Percentiles rank a stretch among this genome's conserved stretches.
Conservation (phyloP, 148 eudicot genomes). For the Selenicereus undatus region DNA sequence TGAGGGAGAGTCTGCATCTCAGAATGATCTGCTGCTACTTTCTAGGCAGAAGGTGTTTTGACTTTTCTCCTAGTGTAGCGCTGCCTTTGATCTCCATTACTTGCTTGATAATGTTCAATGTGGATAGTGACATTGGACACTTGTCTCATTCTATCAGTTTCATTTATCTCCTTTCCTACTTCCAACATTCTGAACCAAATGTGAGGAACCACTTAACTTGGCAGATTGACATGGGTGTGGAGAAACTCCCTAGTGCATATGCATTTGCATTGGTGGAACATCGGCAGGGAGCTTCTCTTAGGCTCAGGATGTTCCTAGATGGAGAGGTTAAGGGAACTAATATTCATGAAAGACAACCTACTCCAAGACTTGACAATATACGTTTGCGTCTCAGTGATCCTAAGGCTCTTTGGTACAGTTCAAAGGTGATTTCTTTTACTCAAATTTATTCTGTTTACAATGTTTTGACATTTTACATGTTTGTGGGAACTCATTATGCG, state of each 20-base stretch:
- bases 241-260: slow-evolving; percentile 45
- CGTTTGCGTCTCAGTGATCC: slow-evolving; percentile 40
- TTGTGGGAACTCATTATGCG: background rate
- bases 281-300: slow-evolving; percentile 46
- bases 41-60: slow-evolving; percentile 56
- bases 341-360: slow-evolving; percentile 35
- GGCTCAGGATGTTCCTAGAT: slow-evolving; percentile 56
- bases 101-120: background rate
- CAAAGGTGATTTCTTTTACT: slow-evolving; percentile 50
- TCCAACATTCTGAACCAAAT: slow-evolving; percentile 1
- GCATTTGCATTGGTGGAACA: slow-evolving; percentile 90
- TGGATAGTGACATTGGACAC: background rate
- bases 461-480: background rate
- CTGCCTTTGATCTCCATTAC: background rate
- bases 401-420: slow-evolving; percentile 24
- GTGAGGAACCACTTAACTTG: slow-evolving; percentile 20
- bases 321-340: slow-evolving; percentile 55
- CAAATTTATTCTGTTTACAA: background rate
- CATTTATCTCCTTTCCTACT: background rate
- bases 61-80: background rate
- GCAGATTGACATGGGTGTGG: slow-evolving; percentile 51
- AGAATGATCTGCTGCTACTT: slow-evolving; percentile 71
- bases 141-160: slow-evolving; percentile 1
- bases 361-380: slow-evolving; percentile 56
- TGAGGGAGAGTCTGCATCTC: slow-evolving; percentile 42